Percentiles rank a stretch among this genome's conserved stretches.
These are phyloP conservation scores for Dactylellina cionopaga DNA, from an alignment of 2,329 filamentous ascomycete species.

Conservation along the genomic window DNA sequence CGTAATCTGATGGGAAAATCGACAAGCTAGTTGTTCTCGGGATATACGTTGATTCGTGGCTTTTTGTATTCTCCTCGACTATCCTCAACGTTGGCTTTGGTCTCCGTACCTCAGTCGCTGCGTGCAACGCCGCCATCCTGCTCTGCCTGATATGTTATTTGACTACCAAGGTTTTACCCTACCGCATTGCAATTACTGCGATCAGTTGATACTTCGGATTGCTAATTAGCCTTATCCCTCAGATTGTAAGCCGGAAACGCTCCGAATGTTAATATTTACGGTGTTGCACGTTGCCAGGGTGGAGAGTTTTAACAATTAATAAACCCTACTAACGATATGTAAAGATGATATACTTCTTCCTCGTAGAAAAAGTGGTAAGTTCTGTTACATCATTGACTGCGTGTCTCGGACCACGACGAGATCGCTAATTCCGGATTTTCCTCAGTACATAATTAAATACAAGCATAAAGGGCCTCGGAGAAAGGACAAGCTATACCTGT, in stretches of 20 bases:
- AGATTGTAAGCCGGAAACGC: too few species aligned
- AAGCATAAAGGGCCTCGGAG: conserved; percentile 63
- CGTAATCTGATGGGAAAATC: too few species aligned
- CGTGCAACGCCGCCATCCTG: too few species aligned
- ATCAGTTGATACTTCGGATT: too few species aligned
- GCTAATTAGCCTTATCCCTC: too few species aligned
- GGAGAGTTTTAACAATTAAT: too few species aligned
- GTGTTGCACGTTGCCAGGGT: too few species aligned
- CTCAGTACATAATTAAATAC: conserved; percentile 67
- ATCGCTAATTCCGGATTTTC: not conserved
- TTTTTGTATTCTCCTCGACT: conserved; percentile 69
- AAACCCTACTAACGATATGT: conserved; percentile 60
- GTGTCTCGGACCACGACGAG: not conserved
- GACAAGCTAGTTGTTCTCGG: conserved; percentile 67
- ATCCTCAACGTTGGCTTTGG: conserved; percentile 67
- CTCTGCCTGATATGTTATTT: too few species aligned
- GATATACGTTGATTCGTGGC: conserved; percentile 70
- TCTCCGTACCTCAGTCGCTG: too few species aligned
- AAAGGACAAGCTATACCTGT: conserved; percentile 69
- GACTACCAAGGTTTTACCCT: too few species aligned
- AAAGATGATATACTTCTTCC: conserved; percentile 68
- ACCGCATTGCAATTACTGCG: too few species aligned
- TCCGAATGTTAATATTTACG: too few species aligned
- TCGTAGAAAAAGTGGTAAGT: conserved; percentile 71
- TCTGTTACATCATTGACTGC: not conserved